These are phyloP conservation scores for Ophiostoma piceae DNA, from an alignment of 2,329 filamentous ascomycete species.

Conservation along the genomic window DNA sequence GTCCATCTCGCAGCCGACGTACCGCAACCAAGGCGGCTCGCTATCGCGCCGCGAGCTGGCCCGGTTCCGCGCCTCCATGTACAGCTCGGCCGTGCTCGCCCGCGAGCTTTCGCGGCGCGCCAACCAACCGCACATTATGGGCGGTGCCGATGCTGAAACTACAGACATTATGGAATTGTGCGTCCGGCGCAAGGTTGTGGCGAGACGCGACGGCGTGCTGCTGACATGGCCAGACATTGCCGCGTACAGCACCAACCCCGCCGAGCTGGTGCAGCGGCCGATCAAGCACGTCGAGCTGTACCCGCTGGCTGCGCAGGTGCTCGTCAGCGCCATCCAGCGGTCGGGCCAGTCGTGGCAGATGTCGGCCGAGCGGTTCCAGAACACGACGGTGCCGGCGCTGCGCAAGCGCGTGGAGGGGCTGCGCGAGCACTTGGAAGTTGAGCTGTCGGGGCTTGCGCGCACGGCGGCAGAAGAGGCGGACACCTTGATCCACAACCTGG, in stretches of 20 bases:
- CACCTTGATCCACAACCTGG: conserved; percentile 68
- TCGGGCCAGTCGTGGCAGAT: conserved; percentile 53
- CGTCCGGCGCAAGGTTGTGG: background rate
- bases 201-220: conserved; percentile 20
- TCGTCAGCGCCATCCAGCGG: conserved; percentile 44
- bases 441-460: conserved; percentile 57
- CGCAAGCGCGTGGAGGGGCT: conserved; percentile 45
- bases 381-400: conserved; percentile 51
- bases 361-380: conserved; percentile 55
- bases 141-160: conserved; percentile 28
- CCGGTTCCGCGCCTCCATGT: conserved; percentile 67
- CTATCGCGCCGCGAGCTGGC: conserved; percentile 64
- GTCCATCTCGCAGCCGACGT: conserved; percentile 23
- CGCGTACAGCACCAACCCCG: conserved; percentile 38
- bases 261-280: conserved; percentile 33
- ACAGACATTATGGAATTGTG: conserved; percentile 15
- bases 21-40: conserved; percentile 4
- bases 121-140: conserved; percentile 42
- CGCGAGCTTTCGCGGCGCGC: conserved; percentile 69
- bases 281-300: conserved; percentile 45
- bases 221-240: conserved; percentile 43
- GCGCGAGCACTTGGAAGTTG: conserved; percentile 45
- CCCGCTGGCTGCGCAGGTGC: conserved; percentile 47
- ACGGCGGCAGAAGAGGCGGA: conserved; percentile 73
- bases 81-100: conserved; percentile 86